Percentiles rank a stretch among this genome's conserved stretches.
Evolutionary conservation across 148 eudicot genomes (phyloP).

Genomic region (Nepenthes gracilis): DNA sequence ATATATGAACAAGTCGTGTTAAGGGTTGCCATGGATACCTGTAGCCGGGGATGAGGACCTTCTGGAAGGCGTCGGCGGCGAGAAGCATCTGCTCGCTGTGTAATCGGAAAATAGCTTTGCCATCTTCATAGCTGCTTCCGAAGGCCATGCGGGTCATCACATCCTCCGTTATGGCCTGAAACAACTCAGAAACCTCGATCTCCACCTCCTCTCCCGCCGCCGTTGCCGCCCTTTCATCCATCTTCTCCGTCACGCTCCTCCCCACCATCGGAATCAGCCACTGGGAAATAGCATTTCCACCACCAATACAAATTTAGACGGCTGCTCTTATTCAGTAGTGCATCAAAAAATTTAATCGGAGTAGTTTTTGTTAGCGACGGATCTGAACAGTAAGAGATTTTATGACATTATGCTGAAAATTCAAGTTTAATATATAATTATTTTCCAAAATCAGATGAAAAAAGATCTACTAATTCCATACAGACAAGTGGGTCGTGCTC

Average conservation of each 20-base stretch:
- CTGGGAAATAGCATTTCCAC: slow-evolving; percentile 12
- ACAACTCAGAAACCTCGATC: slow-evolving; percentile 80
- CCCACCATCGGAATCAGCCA: slow-evolving; percentile 63
- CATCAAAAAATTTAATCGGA: not conserved
- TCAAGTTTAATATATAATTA: no score
- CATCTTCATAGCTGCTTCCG: slow-evolving; percentile 81
- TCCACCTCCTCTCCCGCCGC: slow-evolving; percentile 37
- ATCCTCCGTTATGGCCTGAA: slow-evolving; percentile 61
- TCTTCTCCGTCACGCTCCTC: slow-evolving; percentile 46
- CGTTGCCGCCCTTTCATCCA: slow-evolving; percentile 42
- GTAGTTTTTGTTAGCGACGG: no score
- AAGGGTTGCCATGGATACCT: slow-evolving; percentile 29
- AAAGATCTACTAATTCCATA: no score
- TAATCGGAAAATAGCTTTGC: slow-evolving; percentile 58
- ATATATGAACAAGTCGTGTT: not conserved
- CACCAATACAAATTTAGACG: not conserved
- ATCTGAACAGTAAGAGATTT: no score
- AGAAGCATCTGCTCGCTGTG: slow-evolving; percentile 72
- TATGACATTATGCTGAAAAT: no score
- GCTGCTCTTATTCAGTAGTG: not conserved
- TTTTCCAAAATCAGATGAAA: no score
- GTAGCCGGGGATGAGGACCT: slow-evolving; percentile 72
- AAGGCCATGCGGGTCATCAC: slow-evolving; percentile 61
- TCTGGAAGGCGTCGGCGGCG: slow-evolving; percentile 77
- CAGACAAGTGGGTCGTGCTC: no score